Percentiles rank a stretch among this genome's conserved stretches.
Conservation (phyloP, 495 filamentous ascomycete species). For the Penicillium samsonianum region DNA sequence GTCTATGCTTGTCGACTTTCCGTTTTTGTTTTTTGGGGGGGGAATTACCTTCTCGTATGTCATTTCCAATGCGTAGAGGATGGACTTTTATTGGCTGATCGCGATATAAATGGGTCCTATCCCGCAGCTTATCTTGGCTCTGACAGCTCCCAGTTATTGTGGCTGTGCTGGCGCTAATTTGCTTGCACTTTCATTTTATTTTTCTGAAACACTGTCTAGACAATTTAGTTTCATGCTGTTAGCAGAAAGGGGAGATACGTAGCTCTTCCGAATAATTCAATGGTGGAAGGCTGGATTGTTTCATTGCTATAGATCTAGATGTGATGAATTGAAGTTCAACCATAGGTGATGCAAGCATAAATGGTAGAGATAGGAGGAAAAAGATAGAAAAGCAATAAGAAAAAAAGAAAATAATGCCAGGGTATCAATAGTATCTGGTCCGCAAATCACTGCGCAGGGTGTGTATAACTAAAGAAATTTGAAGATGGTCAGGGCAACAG, state of each 20-base stretch:
- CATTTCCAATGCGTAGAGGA: not conserved
- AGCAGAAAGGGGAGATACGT: not conserved
- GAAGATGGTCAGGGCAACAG: not conserved
- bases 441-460: not conserved
- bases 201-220: not conserved
- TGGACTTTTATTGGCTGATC: not conserved
- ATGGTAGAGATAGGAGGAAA: not conserved
- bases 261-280: not conserved
- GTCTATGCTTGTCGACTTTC: not conserved
- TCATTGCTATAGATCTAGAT: not conserved
- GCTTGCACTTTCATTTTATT: conserved; percentile 8
- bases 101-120: conserved; percentile 7
- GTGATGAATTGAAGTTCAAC: not conserved
- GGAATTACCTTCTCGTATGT: not conserved
- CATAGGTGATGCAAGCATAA: not conserved
- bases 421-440: not conserved
- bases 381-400: not conserved
- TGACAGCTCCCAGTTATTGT: conserved; percentile 10
- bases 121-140: conserved; percentile 12
- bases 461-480: conserved; percentile 6
- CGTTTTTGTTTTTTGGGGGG: not conserved
- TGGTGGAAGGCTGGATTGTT: not conserved
- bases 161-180: conserved; percentile 13
- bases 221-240: not conserved
- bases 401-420: not conserved